These are phyloP conservation scores for Citrus medica DNA, from an alignment of 345 rosid species.

Conservation along the genomic window DNA sequence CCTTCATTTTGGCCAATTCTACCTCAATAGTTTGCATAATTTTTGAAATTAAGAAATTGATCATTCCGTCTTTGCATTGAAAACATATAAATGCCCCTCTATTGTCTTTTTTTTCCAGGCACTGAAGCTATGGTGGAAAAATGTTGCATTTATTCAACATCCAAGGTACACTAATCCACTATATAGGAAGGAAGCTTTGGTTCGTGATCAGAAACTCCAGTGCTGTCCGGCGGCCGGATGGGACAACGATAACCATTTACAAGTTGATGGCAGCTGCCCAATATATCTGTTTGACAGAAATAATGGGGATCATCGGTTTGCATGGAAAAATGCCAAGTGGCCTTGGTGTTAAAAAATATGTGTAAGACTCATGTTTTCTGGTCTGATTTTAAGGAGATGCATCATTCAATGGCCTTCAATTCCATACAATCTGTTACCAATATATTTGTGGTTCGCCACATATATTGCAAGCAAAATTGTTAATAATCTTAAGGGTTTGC, in stretches of 20 bases:
- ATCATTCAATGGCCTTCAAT: background rate
- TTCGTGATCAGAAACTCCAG: slow-evolving; percentile 48
- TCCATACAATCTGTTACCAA: background rate
- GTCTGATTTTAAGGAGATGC: background rate
- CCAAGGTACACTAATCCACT: slow-evolving; percentile 60
- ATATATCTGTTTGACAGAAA: slow-evolving; percentile 10
- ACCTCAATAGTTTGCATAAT: background rate
- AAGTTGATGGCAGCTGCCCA: slow-evolving; percentile 15
- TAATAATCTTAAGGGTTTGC: background rate
- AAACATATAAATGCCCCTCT: background rate
- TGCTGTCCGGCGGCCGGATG: slow-evolving; percentile 32
- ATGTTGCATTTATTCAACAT: slow-evolving; percentile 70
- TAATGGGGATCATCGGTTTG: slow-evolving; percentile 41
- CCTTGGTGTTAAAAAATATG: slow-evolving; percentile 64
- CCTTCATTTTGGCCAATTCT: background rate
- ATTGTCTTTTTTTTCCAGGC: slow-evolving; percentile 43
- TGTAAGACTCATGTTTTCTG: background rate
- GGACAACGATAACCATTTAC: slow-evolving; percentile 14
- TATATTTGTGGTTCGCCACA: background rate
- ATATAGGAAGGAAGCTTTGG: slow-evolving; percentile 58
- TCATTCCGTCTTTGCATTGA: background rate
- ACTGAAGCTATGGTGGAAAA: slow-evolving; percentile 85
- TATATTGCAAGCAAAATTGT: too few species aligned
- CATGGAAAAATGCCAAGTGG: slow-evolving; percentile 92
- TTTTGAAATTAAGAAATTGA: background rate